phyloP scores from a whole-genome alignment of 2,329 filamentous ascomycete species.

The Chaetothyriales sp. region DNA sequence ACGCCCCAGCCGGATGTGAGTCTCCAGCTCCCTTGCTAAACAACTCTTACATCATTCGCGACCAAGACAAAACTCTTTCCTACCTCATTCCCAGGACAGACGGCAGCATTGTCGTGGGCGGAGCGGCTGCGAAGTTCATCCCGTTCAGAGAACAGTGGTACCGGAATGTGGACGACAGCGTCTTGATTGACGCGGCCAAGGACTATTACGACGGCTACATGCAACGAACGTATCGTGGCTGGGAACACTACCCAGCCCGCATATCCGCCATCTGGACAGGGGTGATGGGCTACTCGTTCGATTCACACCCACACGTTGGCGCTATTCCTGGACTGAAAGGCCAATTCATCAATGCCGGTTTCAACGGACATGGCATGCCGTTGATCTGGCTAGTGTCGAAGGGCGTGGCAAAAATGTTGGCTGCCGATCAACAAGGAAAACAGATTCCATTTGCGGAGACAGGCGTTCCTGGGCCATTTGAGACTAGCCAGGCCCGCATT shows the following conservation, averaged over 20 bases:
- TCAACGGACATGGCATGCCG: slow-evolving; percentile 55
- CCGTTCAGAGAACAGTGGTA: slow-evolving; percentile 30
- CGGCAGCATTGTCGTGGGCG: slow-evolving; percentile 48
- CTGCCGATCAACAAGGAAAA: too few species aligned
- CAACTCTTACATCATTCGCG: slow-evolving; percentile 48
- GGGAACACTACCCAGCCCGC: slow-evolving; percentile 27
- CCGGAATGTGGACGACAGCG: slow-evolving; percentile 12
- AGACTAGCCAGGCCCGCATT: slow-evolving; percentile 5
- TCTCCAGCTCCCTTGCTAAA: slow-evolving; percentile 17
- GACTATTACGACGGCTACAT: slow-evolving; percentile 28
- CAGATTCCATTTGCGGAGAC: slow-evolving; percentile 18
- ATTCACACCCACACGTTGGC: slow-evolving; percentile 40
- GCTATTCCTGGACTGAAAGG: slow-evolving; percentile 29
- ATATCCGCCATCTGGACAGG: slow-evolving; percentile 5
- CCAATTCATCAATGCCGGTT: slow-evolving; percentile 45
- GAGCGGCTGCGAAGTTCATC: slow-evolving; percentile 37
- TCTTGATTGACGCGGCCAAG: slow-evolving; percentile 33
- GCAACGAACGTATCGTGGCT: slow-evolving; percentile 25
- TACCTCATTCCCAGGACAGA: slow-evolving; percentile 51
- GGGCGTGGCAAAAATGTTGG: slow-evolving; percentile 44
- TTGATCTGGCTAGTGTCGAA: slow-evolving; percentile 36
- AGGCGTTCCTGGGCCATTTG: slow-evolving; percentile 21
- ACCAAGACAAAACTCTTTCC: slow-evolving; percentile 46
- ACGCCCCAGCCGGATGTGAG: slow-evolving; percentile 17
- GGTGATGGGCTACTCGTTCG: slow-evolving; percentile 38